Base-by-base conservation (phyloP, 2,329 filamentous ascomycete genomes). In the Colletotrichum musicola region DNA sequence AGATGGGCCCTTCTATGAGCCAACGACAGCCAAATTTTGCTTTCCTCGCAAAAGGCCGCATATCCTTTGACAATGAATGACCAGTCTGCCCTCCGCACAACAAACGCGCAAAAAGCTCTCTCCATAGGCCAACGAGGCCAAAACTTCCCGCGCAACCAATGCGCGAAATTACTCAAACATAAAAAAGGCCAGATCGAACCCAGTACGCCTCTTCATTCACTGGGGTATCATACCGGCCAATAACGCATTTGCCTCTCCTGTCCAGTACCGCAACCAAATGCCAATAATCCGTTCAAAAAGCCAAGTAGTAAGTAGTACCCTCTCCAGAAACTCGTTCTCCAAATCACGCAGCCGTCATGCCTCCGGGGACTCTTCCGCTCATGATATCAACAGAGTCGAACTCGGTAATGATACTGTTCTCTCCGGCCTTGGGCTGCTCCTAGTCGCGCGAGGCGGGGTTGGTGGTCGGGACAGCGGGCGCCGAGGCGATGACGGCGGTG, bases 161-260 rank as follows among this genome's bases (percentile, higher is more conserved):
- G 30, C 30, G 30, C 7, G 12, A 2, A 35, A 13, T 12, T 50
- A 40, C 14, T 38, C 27, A 38, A 49, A 35, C 56, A 59, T n/a
- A n/a, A 1, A 20, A 35, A 35, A 58, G 18, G 42, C 38, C 35
- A 14, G 10, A 59, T 50, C 56, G 44, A 50, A 47, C 55, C 55
- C 55, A 58, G 40, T 58, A 58, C 42, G 55, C 55, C 42, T 47
- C 55, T 6, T 12, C n/a, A 46, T 58, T 6, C 27, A 60, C 46
- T 27, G 57, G 30, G 57, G 57, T 60, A 60, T 60, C 57, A 60
- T 42, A 16, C 22, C 57, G 42, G 27, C 46, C 35, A 51, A 60
- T 20, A 35, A 10, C 30, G 30, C 30, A 9, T 42, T 42, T 42
- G 40, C 13, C 13, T 14, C 13, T 25, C 46, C 46, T 60, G 46